phyloP scores from a whole-genome alignment of 495 filamentous ascomycete species.

The Hypoxylon lienhwacheense region DNA sequence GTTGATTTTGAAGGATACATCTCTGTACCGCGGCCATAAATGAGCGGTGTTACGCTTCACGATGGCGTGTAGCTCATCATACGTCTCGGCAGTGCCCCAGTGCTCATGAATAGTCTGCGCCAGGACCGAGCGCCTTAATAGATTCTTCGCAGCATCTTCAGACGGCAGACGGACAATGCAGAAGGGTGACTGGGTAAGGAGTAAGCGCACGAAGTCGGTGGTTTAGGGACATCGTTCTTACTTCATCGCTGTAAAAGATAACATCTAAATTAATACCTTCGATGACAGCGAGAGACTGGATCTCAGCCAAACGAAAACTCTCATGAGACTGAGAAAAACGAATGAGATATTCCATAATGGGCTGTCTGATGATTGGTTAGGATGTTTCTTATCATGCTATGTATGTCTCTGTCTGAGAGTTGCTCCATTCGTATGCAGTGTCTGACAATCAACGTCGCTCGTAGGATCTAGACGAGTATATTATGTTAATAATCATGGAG shows the following conservation, averaged over 20 bases:
- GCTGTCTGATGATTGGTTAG: background rate
- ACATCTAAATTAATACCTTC: slow-evolving; percentile 69
- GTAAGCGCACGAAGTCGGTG: too few species aligned
- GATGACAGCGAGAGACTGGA: slow-evolving; percentile 77
- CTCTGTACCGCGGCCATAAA: slow-evolving; percentile 64
- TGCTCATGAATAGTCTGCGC: slow-evolving; percentile 81
- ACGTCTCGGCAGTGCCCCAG: slow-evolving; percentile 74
- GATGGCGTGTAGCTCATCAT: slow-evolving; percentile 67
- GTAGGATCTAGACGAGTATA: too few species aligned
- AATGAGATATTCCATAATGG: slow-evolving; percentile 76
- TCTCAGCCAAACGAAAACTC: slow-evolving; percentile 82
- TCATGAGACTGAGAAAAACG: slow-evolving; percentile 90
- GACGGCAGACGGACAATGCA: slow-evolving; percentile 73
- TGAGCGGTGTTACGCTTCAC: slow-evolving; percentile 59
- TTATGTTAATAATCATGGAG: too few species aligned
- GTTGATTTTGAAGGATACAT: slow-evolving; percentile 74
- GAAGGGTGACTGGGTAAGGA: slow-evolving; percentile 67
- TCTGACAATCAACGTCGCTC: too few species aligned
- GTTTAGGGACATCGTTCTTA: too few species aligned
- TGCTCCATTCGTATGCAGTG: too few species aligned
- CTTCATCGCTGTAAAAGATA: slow-evolving; percentile 68
- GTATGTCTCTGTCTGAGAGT: slow-evolving; percentile 2
- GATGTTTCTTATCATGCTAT: slow-evolving; percentile 6
- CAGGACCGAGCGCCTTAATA: slow-evolving; percentile 78
- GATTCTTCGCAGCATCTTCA: slow-evolving; percentile 60